phyloP scores from a whole-genome alignment of 2,329 filamentous ascomycete species.

The Ophiostoma australiae region DNA sequence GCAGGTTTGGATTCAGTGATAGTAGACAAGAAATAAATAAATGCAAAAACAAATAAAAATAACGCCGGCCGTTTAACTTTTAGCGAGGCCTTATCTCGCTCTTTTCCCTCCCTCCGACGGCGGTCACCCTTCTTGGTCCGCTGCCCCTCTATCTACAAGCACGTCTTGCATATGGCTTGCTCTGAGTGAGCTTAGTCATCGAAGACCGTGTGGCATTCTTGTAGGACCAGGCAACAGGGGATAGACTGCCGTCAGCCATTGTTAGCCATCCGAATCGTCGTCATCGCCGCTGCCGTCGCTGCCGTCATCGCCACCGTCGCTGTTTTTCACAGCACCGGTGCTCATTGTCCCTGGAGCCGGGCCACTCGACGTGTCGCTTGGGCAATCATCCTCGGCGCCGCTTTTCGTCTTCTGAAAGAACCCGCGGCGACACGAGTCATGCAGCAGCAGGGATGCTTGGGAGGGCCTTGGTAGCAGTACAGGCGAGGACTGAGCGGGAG shows the following conservation, averaged over 20 bases:
- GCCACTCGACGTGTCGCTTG: conserved; percentile 17
- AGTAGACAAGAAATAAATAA: background rate
- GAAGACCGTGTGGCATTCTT: conserved; percentile 26
- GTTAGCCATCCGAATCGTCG: conserved; percentile 60
- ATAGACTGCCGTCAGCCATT: conserved; percentile 55
- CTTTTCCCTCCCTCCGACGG: conserved; percentile 38
- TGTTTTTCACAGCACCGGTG: background rate
- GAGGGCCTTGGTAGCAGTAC: background rate
- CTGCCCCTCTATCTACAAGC: conserved; percentile 52
- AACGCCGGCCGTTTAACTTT: background rate
- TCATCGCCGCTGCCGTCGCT: conserved; percentile 54
- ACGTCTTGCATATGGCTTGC: background rate
- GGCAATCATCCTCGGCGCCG: conserved; percentile 33
- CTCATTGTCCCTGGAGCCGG: background rate
- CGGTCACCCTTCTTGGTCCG: conserved; percentile 59
- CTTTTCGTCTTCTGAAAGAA: conserved; percentile 19
- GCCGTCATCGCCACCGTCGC: background rate
- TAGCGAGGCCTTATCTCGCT: background rate
- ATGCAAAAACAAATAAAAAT: background rate
- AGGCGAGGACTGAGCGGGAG: background rate
- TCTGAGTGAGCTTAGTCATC: background rate
- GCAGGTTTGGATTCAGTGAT: background rate
- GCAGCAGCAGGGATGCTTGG: conserved; percentile 12
- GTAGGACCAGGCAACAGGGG: conserved; percentile 63
- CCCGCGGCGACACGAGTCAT: conserved; percentile 21